Base-by-base conservation (phyloP, 495 filamentous ascomycete species). In the Talaromyces stipitatus region DNA sequence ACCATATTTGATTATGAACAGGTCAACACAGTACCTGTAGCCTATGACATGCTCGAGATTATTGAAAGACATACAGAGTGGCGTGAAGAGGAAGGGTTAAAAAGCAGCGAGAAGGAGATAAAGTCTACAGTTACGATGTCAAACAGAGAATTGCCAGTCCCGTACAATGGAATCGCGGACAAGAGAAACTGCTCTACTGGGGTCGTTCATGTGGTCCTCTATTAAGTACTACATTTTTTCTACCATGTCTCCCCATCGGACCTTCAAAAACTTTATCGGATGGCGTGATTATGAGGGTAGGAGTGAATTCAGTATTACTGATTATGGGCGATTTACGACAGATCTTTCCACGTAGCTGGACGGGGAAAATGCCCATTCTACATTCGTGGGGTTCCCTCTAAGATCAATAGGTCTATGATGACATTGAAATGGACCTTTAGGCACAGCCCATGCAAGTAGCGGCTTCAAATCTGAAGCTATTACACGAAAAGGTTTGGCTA, bases 201-300 rank as follows among this genome's bases (percentile, higher is more conserved):
- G 75, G 82, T n/a, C 73, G 84, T 30, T 81, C 77, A 54, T 86
- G 85, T 58, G 84, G 83, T 4, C 83, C 83, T 1, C 71, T 81
- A 2, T 75, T 85, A 9, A 82, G 81, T 2, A 74, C 79, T 2
- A 75, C 71, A n/a, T n/a, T 18, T 75, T 76, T 45, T 72, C 74
- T n/a, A 66, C 73, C 6, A 71, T 78, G 66, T 78, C 69, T 32
- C 76, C 78, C 77, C 2, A 64, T 72, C n/a, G 66, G 69, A 8
- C 64, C 79, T 26, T 65, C 62, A 5, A 61, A 72, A 14, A 60
- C 76, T 48, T 58, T 79, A 22, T 55, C 79, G 1, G 78, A 81
- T 52, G 78, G 74, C 12, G 77, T 78, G 9, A 70, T 58, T 66
- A 67, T 58, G 26, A 46, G 8, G 56, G 72, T 55, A 50, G 55